Conservation (phyloP, 108 stramenopile genomes). For the Skeletonema marinoi region DNA sequence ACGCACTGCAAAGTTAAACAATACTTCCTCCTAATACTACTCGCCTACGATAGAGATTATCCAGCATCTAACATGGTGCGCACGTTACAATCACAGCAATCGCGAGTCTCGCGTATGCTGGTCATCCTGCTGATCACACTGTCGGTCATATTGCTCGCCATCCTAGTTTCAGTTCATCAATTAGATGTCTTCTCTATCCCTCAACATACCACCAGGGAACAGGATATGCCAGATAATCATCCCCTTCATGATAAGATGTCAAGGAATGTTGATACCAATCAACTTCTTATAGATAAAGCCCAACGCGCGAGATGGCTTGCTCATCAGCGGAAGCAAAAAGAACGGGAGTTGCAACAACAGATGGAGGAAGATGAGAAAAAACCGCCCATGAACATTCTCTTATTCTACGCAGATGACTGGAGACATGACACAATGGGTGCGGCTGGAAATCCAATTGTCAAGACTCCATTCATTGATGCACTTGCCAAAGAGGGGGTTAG, state of each 20-base stretch:
- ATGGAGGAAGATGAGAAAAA: constrained; percentile 34
- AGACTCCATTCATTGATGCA: constrained; percentile 66
- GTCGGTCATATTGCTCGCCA: background rate
- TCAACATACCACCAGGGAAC: background rate
- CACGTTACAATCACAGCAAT: background rate
- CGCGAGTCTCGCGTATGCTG: background rate
- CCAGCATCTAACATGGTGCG: background rate
- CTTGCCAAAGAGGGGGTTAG: constrained; percentile 64
- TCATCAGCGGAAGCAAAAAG: background rate
- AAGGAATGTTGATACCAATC: background rate
- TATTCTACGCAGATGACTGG: constrained; percentile 62
- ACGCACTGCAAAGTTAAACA: too few relatives aligned
- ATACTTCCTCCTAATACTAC: too few relatives aligned
- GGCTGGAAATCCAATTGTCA: constrained; percentile 51
- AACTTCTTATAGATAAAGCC: background rate
- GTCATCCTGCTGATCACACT: background rate
- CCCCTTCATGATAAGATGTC: background rate
- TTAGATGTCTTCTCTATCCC: background rate
- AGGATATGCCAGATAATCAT: background rate
- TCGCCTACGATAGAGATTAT: too few relatives aligned
- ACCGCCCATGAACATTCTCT: constrained; percentile 45
- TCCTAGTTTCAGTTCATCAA: background rate
- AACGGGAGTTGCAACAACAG: constrained; percentile 11
- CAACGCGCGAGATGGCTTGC: background rate
- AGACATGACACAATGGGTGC: constrained; percentile 56